Base-by-base conservation (phyloP, 1,284 basidiomycete genomes). In the Cerioporus squamosus region DNA sequence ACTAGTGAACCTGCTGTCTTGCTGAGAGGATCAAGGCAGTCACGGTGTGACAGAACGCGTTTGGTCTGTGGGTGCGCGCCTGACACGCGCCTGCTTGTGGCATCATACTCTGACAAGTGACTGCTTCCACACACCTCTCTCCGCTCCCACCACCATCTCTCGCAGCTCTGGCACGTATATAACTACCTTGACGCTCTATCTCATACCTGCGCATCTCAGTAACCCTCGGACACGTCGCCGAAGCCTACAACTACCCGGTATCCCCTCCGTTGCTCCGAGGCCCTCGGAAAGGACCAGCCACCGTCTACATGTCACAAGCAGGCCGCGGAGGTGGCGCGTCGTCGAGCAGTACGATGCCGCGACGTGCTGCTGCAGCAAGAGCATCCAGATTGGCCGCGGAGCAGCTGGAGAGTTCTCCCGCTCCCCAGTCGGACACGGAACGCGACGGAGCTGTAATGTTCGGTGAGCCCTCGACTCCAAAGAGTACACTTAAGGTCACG, bases 331-430 rank as follows among this genome's bases (percentile, higher is more conserved):
- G 46, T 23, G 49, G 39, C 49, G 40, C 36, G 5, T 31, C 50
- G 2, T 39, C 42, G 12, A 45, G 44, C 18, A 51, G 44, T 12
- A 24, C 29, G 12, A 54, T 53, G 33, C 60, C 63, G 3, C 61
- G 64, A 17, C 70, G 71, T 20, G 66, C 66, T 4, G 71, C 70
- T 3, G 68, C 69, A 17, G 65, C 57, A 43, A 70, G 65, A 50
- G 70, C 72, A 5, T 57, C 67, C n/a, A 53, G 44, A 22, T 55
- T 66, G 10, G 63, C 68, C 17, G 66, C 69, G 15, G 63, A 67
- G 42, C 71, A 73, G 61, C 60, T 70, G 33, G 61, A 64, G 39
- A 70, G 66, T 49, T 71, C 70, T 5, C 61, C 66, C 18, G 44
- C 55, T n/a, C 59, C 57, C 7, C 38, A 10, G 29, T 64, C 63